Evolutionary conservation across 2,329 filamentous ascomycete species (phyloP), one percentile per base, ranked within the genome.

Genomic region (Colletotrichum ledebouriae): DNA sequence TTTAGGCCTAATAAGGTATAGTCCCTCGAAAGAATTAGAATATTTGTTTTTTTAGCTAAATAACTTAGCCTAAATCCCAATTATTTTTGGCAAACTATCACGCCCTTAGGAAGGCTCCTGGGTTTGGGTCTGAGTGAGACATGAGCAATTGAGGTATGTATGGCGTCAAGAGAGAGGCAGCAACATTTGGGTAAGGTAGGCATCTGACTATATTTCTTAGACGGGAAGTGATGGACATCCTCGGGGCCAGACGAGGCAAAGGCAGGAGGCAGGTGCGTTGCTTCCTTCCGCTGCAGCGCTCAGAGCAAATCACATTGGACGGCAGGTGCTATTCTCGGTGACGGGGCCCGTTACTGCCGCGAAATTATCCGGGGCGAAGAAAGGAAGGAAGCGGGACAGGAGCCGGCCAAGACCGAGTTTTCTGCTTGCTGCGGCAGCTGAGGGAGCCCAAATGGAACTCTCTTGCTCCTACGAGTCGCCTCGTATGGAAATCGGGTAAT

Each of bases 281-380:
- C 49, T 52, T 52, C 25, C 46, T n/a, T 50, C 25, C 15, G 15
- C 20, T 34, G 56, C 56, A 17, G 15, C 15, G 25, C 49, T 52
- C 49, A 34, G 49, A n/a, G 56, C 20, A 47, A 42, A 17, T 41
- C 17, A 39, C 10, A 22, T 47, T 49, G 42, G 20, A 34, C 33
- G 6, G 57, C 57, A 49, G n/a, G n/a, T 58, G 55, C 56, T 60
- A 53, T 60, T 60, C 22, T 60, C 29, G 29, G 37, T 34, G 55
- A 61, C 12, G 59, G 25, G 34, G 47, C 22, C 33, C 25, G 42
- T 57, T 37, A 50, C 15, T 61, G 49, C 10, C 39, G 29, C 37
- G 37, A 25, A 33, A 17, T 5, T 47, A 15, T 39, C 41, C 39
- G 42, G n/a, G 25, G 50, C 17, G 15, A 60, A 50, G 34, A 22